These are phyloP conservation scores for Zymoseptoria pseudotritici DNA, from an alignment of 2,329 filamentous ascomycete species.

Conservation along the genomic window DNA sequence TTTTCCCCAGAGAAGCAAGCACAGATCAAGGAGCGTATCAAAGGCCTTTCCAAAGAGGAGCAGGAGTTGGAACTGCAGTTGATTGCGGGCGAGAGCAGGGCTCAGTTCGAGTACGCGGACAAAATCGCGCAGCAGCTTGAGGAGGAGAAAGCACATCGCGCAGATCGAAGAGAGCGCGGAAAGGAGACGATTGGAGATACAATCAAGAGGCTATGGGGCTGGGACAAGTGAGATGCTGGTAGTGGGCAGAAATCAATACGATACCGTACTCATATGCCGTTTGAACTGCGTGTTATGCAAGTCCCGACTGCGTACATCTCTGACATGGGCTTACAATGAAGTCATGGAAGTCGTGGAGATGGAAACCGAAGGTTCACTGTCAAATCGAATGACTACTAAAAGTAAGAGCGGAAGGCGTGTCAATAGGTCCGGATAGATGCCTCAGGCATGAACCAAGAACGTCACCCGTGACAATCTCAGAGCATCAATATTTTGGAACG, in stretches of 20 bases:
- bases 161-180: constrained; percentile 51
- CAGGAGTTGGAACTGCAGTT: constrained; percentile 56
- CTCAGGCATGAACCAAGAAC: no score
- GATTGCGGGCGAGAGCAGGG: constrained; percentile 54
- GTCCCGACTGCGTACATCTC: neutral
- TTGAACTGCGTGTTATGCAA: neutral
- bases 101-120: constrained; percentile 53
- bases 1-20: constrained; percentile 49
- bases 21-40: constrained; percentile 43
- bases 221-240: constrained; percentile 13
- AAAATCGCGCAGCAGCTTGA: constrained; percentile 50
- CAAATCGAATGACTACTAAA: no score
- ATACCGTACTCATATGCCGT: neutral
- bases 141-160: constrained; percentile 48
- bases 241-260: neutral
- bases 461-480: no score
- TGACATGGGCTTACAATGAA: no score
- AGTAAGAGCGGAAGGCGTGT: no score
- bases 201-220: constrained; percentile 29
- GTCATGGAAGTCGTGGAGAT: no score
- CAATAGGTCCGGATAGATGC: no score
- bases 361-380: no score
- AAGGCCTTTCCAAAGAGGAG: constrained; percentile 26
- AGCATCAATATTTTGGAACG: no score
- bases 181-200: constrained; percentile 39